Conservation (phyloP, 768 basidiomycete species). For the Mycena haematopus region DNA sequence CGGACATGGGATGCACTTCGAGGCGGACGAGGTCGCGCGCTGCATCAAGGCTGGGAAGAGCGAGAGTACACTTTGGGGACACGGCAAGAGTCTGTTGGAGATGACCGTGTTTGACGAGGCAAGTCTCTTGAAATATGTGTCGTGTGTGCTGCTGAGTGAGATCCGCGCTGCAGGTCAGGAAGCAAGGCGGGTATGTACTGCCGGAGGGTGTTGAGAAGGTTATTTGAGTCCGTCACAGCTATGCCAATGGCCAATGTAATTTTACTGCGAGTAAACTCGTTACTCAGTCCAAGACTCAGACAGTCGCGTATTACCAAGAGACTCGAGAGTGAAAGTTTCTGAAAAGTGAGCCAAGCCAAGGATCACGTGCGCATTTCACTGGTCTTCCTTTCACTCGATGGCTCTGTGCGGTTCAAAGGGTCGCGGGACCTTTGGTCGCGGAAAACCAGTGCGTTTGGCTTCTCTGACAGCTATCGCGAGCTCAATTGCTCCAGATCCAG, state of each 20-base stretch:
- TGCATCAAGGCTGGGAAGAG: constrained; percentile 75
- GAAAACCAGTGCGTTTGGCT: constrained; percentile 51
- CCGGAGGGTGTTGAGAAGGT: constrained; percentile 70
- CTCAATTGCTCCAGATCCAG: constrained; percentile 21
- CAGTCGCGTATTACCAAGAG: too few relatives aligned
- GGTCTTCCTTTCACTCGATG: constrained; percentile 41
- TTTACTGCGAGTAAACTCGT: background rate
- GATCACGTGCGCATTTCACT: constrained; percentile 8
- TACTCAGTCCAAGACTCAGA: too few relatives aligned
- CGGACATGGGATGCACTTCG: constrained; percentile 81
- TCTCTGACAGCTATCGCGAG: background rate
- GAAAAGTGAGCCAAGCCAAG: too few relatives aligned
- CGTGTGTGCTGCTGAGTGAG: background rate
- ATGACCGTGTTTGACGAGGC: constrained; percentile 91
- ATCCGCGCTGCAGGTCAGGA: constrained; percentile 55
- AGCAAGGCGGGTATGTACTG: constrained; percentile 69
- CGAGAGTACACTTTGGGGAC: constrained; percentile 78
- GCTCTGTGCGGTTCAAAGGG: constrained; percentile 63
- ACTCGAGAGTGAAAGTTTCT: too few relatives aligned
- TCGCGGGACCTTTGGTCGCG: constrained; percentile 59
- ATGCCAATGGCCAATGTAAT: background rate
- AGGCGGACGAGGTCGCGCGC: constrained; percentile 88
- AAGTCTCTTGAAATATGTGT: constrained; percentile 18
- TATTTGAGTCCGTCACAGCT: constrained; percentile 18
- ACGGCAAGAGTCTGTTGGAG: constrained; percentile 78